Base-by-base conservation (phyloP, 257 asterid species). In the Solanum raphanifolium region DNA sequence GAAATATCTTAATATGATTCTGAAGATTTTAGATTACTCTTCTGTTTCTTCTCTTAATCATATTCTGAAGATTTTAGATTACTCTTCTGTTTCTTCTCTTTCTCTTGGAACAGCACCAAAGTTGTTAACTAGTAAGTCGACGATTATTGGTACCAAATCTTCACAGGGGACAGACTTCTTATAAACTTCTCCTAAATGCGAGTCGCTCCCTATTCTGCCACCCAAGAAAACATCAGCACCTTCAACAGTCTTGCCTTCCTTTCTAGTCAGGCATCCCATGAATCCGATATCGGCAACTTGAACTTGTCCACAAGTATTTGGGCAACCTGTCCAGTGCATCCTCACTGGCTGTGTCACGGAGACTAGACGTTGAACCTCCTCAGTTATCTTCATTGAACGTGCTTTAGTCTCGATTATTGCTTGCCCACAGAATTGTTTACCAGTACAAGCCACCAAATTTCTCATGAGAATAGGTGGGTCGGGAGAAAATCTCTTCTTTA, bases 291-390 rank as follows among this genome's bases (percentile, higher is more conserved):
- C 99, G 1, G 98, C 99, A 52, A 97, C 98, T 86, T 97, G 99
- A 25, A 97, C 99, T 58, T 95, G 99, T 87, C 93, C 99, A 82
- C 99, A 97, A 1, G 93, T 38, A 90, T 97, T 97, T 0, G 99
- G 98, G 92, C 99, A 97, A 5, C 99, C 99, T 3, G 99, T 96
- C 98, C 99, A 95, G 58, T 95, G 99, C 98, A 97, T 95, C 92
- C 99, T 91, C 73, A 97, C 98, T 4, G 99, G 96, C 90, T 38
- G 89, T 0, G 91, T 89, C 25, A 95, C 91, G 0, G 96, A 93
- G 3, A 97, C 99, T 65, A 82, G 95, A 87, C 93, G 90, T 46
- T 92, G 89, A 36, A 97, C 98, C 85, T 93, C 98, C 92, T 95
- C 94, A 0, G 99, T 94, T 87, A 95, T 93, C 93, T 90, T 95